These are phyloP conservation scores for Magnolia officinalis DNA, from an alignment of 164 flowering plant genomes.

Conservation along the genomic window DNA sequence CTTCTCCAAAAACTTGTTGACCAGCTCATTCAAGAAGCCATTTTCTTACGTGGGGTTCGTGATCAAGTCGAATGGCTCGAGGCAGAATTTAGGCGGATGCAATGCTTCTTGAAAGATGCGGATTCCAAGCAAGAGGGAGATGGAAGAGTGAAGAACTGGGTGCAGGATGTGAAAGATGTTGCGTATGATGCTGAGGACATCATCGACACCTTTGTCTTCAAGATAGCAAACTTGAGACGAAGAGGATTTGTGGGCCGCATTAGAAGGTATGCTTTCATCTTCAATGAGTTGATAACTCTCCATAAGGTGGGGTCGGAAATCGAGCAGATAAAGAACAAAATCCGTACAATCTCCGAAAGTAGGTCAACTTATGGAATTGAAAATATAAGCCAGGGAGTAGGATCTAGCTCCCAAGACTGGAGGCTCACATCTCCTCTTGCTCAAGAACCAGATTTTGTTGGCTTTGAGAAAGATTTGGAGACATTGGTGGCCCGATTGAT, in stretches of 20 bases:
- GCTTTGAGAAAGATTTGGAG: conserved; percentile 2
- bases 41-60: background rate
- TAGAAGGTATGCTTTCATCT: background rate
- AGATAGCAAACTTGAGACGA: background rate
- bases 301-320: conserved; percentile 32
- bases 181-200: conserved; percentile 22
- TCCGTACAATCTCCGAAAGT: conserved; percentile 8
- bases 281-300: conserved; percentile 15
- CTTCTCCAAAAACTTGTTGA: background rate
- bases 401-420: conserved; percentile 29
- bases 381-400: conserved; percentile 12
- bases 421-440: conserved; percentile 7
- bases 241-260: background rate
- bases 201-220: conserved; percentile 19
- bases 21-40: background rate
- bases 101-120: conserved; percentile 12
- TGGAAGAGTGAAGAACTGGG: conserved; percentile 10
- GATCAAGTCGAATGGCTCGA: conserved; percentile 8
- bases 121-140: conserved; percentile 8
- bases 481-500: background rate
- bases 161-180: conserved; percentile 19
- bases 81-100: background rate
- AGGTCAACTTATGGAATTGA: background rate
- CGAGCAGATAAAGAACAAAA: conserved; percentile 27
- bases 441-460: conserved; percentile 1